Evolutionary conservation across 306 rosid genomes (phyloP).

Genomic region (Vachellia pachyceras): DNA sequence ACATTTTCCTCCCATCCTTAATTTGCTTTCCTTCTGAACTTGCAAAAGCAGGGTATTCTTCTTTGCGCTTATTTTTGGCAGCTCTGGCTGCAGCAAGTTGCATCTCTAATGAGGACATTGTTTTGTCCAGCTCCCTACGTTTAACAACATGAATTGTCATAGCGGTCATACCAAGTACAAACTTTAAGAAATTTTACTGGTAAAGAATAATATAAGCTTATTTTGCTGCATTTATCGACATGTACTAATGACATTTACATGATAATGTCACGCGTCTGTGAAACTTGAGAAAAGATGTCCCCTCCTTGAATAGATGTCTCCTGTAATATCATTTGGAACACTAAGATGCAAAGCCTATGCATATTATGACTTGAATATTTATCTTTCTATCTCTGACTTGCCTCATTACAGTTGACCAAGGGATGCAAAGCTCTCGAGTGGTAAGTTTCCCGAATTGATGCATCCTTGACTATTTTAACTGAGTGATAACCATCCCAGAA

Average conservation of each 20-base stretch:
- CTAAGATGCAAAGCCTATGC: constrained; percentile 1
- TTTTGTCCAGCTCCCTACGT: constrained; percentile 11
- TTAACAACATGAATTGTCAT: neutral
- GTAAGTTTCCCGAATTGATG: neutral
- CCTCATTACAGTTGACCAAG: constrained; percentile 21
- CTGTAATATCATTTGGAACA: constrained; percentile 7
- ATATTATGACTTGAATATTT: neutral
- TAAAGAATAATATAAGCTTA: neutral
- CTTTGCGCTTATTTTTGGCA: constrained; percentile 1
- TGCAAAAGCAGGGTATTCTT: neutral
- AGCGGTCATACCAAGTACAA: neutral
- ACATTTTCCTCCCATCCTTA: constrained; percentile 5
- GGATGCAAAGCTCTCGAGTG: constrained; percentile 5
- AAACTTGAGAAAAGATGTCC: constrained; percentile 13
- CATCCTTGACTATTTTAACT: neutral
- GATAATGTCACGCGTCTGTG: constrained; percentile 11
- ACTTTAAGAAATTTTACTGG: neutral
- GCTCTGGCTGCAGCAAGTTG: constrained; percentile 16
- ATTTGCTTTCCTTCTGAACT: neutral
- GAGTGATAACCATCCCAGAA: neutral
- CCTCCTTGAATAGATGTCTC: neutral
- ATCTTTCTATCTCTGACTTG: neutral
- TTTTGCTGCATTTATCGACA: neutral
- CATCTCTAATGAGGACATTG: constrained; percentile 14
- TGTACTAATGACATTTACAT: neutral